A percentile compares a stretch with the other conserved stretches of the same genome.
Conservation (phyloP, 2,329 filamentous ascomycete genomes). For the Epichloe gansuensis region DNA sequence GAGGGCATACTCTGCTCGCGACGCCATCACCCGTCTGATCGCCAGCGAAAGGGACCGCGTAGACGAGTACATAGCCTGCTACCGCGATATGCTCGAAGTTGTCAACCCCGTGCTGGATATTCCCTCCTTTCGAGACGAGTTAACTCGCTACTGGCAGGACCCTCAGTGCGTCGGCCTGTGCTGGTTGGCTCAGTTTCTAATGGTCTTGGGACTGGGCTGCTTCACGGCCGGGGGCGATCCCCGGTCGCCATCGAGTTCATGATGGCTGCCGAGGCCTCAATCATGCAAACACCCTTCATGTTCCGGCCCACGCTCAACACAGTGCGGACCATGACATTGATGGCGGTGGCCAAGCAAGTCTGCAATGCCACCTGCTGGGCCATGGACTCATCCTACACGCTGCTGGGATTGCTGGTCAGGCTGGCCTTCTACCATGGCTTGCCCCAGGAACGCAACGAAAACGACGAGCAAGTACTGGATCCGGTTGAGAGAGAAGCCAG, state of each 20-base stretch:
- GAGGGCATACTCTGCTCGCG: conserved; percentile 20
- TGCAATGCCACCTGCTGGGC: conserved; percentile 27
- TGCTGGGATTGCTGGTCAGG: conserved; percentile 22
- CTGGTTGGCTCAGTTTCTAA: conserved; percentile 23
- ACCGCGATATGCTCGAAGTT: conserved; percentile 20
- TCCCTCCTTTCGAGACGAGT: conserved; percentile 16
- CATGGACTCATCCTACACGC: conserved; percentile 24
- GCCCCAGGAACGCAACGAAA: conserved; percentile 18
- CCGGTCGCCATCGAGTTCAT: conserved; percentile 22
- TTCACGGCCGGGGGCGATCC: conserved; percentile 20
- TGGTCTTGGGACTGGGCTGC: conserved; percentile 23
- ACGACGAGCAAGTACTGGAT: conserved; percentile 13
- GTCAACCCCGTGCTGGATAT: conserved; percentile 24
- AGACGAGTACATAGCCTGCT: conserved; percentile 17
- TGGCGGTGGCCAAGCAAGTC: conserved; percentile 24
- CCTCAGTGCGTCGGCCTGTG: conserved; percentile 17
- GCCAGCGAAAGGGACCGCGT: conserved; percentile 16
- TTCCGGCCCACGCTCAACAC: conserved; percentile 23
- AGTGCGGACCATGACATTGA: conserved; percentile 19
- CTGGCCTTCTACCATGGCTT: conserved; percentile 22
- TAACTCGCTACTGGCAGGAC: conserved; percentile 21
- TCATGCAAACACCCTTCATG: conserved; percentile 27
- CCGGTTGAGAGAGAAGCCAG: conserved; percentile 16
- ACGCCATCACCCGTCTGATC: conserved; percentile 19
- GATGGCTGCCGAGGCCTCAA: conserved; percentile 25